Evolutionary conservation across 768 basidiomycete genomes (phyloP).

Genomic region (Auriscalpium vulgare): DNA sequence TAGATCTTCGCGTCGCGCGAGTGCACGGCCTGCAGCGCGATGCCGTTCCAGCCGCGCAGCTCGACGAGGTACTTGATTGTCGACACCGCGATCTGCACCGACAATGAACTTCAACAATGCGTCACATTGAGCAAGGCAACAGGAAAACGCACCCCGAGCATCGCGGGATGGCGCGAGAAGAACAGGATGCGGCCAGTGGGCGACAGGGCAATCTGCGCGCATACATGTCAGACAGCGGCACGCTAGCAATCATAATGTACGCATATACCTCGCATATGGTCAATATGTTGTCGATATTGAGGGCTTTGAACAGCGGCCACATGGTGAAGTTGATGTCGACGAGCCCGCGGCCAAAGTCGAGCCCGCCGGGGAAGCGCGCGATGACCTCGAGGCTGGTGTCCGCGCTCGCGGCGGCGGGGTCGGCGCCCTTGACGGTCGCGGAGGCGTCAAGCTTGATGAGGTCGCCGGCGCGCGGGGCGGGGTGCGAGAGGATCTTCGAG

Average conservation of each 20-base stretch:
- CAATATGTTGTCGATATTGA: constrained; percentile 90
- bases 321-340: constrained; percentile 94
- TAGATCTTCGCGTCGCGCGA: constrained; percentile 88
- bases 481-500: constrained; percentile 80
- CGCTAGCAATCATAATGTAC: neutral
- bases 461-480: constrained; percentile 82
- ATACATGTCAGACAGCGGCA: neutral
- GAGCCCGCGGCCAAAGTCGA: constrained; percentile 86
- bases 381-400: constrained; percentile 69
- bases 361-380: constrained; percentile 82
- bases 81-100: constrained; percentile 67
- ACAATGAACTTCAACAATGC: constrained; percentile 1
- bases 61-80: constrained; percentile 90
- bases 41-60: constrained; percentile 87
- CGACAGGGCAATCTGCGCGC: constrained; percentile 65
- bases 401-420: constrained; percentile 32
- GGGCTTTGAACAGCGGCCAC: constrained; percentile 92
- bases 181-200: constrained; percentile 85
- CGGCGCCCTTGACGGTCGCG: constrained; percentile 37
- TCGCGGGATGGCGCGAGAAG: constrained; percentile 81
- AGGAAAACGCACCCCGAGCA: constrained; percentile 62
- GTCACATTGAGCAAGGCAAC: neutral
- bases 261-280: constrained; percentile 76
- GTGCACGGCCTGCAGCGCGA: constrained; percentile 39
- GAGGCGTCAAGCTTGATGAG: constrained; percentile 82